These are phyloP conservation scores for Lepiota venenata DNA, from an alignment of 768 basidiomycete species.

Conservation along the genomic window DNA sequence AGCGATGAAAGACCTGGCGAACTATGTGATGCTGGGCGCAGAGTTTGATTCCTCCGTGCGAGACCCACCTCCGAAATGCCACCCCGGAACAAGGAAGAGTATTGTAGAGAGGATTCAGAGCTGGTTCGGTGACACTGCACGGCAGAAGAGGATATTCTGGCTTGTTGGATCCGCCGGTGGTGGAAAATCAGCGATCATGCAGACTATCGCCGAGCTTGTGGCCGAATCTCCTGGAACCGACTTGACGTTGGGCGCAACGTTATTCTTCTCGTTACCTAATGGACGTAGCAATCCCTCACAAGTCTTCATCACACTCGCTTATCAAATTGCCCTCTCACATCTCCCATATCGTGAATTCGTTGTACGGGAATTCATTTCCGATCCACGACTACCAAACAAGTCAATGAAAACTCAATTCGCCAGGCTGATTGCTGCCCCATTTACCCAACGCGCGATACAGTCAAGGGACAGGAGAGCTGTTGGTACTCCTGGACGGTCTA, in stretches of 20 bases:
- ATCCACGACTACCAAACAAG: conserved; percentile 11
- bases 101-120: not conserved
- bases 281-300: not conserved
- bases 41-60: too few relatives aligned
- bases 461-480: not conserved
- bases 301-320: conserved; percentile 19
- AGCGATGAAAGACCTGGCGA: too few relatives aligned
- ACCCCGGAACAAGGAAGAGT: too few relatives aligned
- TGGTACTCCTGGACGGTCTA: conserved; percentile 20
- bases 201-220: conserved; percentile 22
- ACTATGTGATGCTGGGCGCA: too few relatives aligned
- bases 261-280: conserved; percentile 19
- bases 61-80: too few relatives aligned
- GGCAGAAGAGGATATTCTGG: conserved; percentile 13
- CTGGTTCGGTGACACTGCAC: too few relatives aligned
- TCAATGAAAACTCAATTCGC: conserved; percentile 11
- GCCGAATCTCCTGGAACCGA: not conserved
- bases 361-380: not conserved
- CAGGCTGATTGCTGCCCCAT: conserved; percentile 12
- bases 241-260: conserved; percentile 13
- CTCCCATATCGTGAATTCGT: conserved; percentile 4
- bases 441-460: not conserved
- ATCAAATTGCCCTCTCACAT: conserved; percentile 8
- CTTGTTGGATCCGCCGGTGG: conserved; percentile 22
- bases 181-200: conserved; percentile 26